These are phyloP conservation scores for Hymenoscyphus occultus DNA, from an alignment of 2,329 filamentous ascomycete species.

Conservation along the genomic window DNA sequence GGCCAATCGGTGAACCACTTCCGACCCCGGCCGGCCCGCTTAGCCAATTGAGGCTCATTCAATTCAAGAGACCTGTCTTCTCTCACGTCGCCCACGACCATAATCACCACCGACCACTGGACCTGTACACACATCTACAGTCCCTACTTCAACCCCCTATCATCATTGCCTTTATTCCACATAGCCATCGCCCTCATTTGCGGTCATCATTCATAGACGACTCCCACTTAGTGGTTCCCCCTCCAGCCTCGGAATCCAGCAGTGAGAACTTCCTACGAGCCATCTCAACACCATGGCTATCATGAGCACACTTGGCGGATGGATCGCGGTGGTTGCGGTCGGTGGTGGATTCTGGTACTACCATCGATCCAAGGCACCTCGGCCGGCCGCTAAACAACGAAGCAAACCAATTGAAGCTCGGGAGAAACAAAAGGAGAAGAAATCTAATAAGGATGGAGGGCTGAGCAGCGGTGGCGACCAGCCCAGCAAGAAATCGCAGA, in stretches of 20 bases:
- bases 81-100: no score
- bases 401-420: constrained; percentile 21
- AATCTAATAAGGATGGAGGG: constrained; percentile 26
- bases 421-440: constrained; percentile 29
- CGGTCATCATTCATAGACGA: not conserved
- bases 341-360: constrained; percentile 31
- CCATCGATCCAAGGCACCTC: constrained; percentile 18
- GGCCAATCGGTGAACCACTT: no score
- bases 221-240: not conserved
- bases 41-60: no score
- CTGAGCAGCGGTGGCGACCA: constrained; percentile 29
- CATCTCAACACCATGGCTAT: constrained; percentile 23
- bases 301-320: constrained; percentile 39
- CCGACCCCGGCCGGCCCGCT: no score
- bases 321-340: constrained; percentile 36
- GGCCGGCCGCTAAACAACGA: constrained; percentile 18
- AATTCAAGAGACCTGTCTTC: no score
- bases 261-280: constrained; percentile 5
- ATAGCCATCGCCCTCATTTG: not conserved
- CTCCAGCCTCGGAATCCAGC: not conserved
- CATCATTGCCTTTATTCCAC: not conserved
- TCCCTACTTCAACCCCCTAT: not conserved
- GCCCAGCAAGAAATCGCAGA: constrained; percentile 21
- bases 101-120: not conserved
- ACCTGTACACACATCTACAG: not conserved